Percentiles rank a stretch among this genome's conserved stretches.
phyloP scores from a whole-genome alignment of 176 grass and related monocot genomes.

The Oryza nivara region DNA sequence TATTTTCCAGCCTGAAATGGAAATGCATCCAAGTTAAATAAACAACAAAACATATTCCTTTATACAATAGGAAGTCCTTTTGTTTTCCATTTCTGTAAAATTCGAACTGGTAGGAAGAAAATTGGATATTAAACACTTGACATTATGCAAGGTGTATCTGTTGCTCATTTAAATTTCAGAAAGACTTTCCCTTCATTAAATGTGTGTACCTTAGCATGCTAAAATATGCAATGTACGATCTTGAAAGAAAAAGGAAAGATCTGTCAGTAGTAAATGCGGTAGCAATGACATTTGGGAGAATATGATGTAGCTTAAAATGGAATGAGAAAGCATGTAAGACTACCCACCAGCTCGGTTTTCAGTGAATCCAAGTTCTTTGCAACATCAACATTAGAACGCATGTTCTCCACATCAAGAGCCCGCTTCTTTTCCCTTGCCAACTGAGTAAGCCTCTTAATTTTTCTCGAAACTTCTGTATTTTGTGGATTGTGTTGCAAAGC shows the following conservation, averaged over 20 bases:
- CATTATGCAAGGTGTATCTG: slow-evolving; percentile 20
- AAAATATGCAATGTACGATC: neutral
- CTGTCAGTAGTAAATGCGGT: slow-evolving; percentile 2
- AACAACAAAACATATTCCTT: neutral
- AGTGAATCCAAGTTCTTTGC: slow-evolving; percentile 68
- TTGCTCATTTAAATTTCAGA: slow-evolving; percentile 1
- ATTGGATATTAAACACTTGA: neutral
- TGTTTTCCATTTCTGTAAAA: neutral
- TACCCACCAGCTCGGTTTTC: slow-evolving; percentile 86
- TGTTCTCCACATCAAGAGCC: slow-evolving; percentile 68
- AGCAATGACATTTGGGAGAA: neutral
- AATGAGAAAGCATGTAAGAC: slow-evolving; percentile 30
- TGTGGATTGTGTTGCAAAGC: slow-evolving; percentile 92
- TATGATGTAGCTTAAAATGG: neutral
- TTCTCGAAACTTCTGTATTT: slow-evolving; percentile 80
- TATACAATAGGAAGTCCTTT: slow-evolving; percentile 3
- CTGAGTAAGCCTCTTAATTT: slow-evolving; percentile 86
- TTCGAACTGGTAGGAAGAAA: slow-evolving; percentile 9
- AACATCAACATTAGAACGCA: slow-evolving; percentile 71
- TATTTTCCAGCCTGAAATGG: slow-evolving; percentile 65
- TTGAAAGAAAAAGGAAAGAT: slow-evolving; percentile 17
- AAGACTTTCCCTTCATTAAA: slow-evolving; percentile 23
- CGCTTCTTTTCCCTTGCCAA: slow-evolving; percentile 86
- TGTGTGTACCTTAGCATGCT: neutral
- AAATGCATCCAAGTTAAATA: slow-evolving; percentile 18